These are phyloP conservation scores for Magnaporthiopsis incrustans DNA, from an alignment of 2,329 filamentous ascomycete species.

Conservation along the genomic window DNA sequence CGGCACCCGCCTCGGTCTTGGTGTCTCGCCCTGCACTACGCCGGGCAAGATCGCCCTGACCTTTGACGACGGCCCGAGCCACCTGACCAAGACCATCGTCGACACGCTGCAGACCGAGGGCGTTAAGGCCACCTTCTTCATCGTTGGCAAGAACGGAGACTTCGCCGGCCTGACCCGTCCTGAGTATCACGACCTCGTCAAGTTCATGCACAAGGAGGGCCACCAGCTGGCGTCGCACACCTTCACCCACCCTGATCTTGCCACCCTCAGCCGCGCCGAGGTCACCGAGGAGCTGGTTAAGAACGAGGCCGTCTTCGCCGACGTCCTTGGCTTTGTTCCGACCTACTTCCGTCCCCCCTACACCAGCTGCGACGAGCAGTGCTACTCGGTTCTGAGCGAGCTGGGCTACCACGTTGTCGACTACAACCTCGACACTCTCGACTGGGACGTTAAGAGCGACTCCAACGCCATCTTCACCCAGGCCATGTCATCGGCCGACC, in stretches of 20 bases:
- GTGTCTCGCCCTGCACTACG: constrained; percentile 47
- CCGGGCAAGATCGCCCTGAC: constrained; percentile 56
- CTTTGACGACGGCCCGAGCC: constrained; percentile 58
- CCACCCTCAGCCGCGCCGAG: constrained; percentile 25
- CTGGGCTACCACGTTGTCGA: constrained; percentile 29
- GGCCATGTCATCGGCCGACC: constrained; percentile 16
- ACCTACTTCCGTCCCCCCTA: constrained; percentile 36
- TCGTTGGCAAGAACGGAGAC: constrained; percentile 45
- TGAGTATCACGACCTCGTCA: constrained; percentile 18
- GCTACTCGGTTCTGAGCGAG: constrained; percentile 20
- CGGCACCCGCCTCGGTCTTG: constrained; percentile 33
- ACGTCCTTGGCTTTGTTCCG: constrained; percentile 35
- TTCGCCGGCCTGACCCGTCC: constrained; percentile 3
- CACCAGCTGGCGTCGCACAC: constrained; percentile 42
- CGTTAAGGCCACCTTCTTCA: constrained; percentile 61
- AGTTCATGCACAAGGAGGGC: constrained; percentile 34
- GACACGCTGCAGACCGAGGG: constrained; percentile 47
- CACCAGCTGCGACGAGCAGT: constrained; percentile 26
- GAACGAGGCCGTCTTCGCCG: constrained; percentile 35
- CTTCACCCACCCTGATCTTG: constrained; percentile 34
- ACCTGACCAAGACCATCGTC: constrained; percentile 52
- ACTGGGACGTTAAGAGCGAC: constrained; percentile 26
- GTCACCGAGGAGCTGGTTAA: constrained; percentile 35
- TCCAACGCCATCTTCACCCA: constrained; percentile 19
- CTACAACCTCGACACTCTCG: constrained; percentile 25